phyloP scores from a whole-genome alignment of 805 yeast species.

The Candida sonorensis region DNA sequence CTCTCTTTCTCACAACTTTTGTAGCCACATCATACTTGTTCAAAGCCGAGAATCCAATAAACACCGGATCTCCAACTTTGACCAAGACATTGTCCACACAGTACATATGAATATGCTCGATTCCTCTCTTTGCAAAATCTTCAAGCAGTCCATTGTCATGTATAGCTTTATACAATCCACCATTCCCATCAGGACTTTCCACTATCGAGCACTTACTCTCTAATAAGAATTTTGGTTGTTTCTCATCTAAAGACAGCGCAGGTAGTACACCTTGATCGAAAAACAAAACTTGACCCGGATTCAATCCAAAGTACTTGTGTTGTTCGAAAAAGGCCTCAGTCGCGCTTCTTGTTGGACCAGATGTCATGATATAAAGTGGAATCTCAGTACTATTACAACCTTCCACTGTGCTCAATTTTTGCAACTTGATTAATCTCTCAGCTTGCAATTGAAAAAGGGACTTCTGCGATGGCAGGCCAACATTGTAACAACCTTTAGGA shows the following conservation, averaged over 20 bases:
- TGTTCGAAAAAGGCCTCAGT: slow-evolving; percentile 67
- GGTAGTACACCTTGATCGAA: slow-evolving; percentile 96
- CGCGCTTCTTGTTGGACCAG: slow-evolving; percentile 71
- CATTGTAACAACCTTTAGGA: slow-evolving; percentile 93
- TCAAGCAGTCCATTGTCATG: slow-evolving; percentile 53
- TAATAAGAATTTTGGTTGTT: slow-evolving; percentile 60
- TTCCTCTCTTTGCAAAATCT: slow-evolving; percentile 61
- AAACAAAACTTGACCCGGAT: slow-evolving; percentile 52
- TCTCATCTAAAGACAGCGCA: slow-evolving; percentile 68
- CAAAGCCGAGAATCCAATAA: slow-evolving; percentile 75
- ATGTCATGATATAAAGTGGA: slow-evolving; percentile 93
- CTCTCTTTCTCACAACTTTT: slow-evolving; percentile 90
- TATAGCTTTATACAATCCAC: slow-evolving; percentile 89
- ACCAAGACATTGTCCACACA: slow-evolving; percentile 94
- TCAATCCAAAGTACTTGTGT: slow-evolving; percentile 67
- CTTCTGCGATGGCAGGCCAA: slow-evolving; percentile 77
- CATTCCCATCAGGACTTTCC: slow-evolving; percentile 96
- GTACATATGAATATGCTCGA: slow-evolving; percentile 90
- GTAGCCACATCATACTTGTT: slow-evolving; percentile 74
- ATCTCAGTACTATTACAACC: too few relatives aligned
- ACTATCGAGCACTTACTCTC: slow-evolving; percentile 50
- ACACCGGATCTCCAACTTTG: slow-evolving; percentile 87
- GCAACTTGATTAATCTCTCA: slow-evolving; percentile 66
- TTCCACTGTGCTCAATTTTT: slow-evolving; percentile 41
- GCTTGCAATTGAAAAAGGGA: slow-evolving; percentile 91